Conservation (phyloP, 495 filamentous ascomycete species). For the Penicillium turbatum region DNA sequence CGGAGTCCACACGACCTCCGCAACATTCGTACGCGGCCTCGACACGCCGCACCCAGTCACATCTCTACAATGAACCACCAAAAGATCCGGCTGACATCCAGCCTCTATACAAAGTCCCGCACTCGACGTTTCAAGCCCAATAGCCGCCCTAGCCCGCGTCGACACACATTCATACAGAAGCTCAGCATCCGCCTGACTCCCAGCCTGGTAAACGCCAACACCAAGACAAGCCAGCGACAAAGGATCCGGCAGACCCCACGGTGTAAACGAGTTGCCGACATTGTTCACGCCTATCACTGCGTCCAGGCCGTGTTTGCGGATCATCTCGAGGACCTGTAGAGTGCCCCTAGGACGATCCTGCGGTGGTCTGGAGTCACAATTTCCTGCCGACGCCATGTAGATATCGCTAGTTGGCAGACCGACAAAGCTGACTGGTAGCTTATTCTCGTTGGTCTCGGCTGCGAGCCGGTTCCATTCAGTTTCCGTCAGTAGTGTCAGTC, state of each 20-base stretch:
- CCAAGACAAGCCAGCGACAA: constrained; percentile 57
- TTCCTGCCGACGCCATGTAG: constrained; percentile 59
- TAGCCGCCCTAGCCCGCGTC: constrained; percentile 47
- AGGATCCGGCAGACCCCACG: constrained; percentile 68
- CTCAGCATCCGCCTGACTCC: constrained; percentile 53
- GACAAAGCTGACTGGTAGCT: constrained; percentile 62
- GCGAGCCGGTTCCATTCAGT: constrained; percentile 49
- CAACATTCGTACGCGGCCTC: constrained; percentile 28
- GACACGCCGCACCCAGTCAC: constrained; percentile 29
- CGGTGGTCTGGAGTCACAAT: constrained; percentile 15
- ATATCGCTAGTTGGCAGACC: constrained; percentile 71
- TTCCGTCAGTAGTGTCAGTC: constrained; percentile 53
- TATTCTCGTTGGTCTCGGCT: constrained; percentile 34
- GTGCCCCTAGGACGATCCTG: constrained; percentile 49
- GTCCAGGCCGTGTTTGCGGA: constrained; percentile 53
- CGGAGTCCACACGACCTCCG: constrained; percentile 40
- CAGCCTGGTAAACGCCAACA: constrained; percentile 67
- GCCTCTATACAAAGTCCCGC: constrained; percentile 6
- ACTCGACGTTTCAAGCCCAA: constrained; percentile 20
- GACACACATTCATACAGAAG: constrained; percentile 61
- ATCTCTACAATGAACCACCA: constrained; percentile 30
- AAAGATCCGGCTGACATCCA: constrained; percentile 21
- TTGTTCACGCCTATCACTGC: constrained; percentile 70
- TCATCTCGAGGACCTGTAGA: constrained; percentile 59
- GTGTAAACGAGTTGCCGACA: constrained; percentile 74